phyloP scores from a whole-genome alignment of 805 yeast genomes.

The Candida schatavii region DNA sequence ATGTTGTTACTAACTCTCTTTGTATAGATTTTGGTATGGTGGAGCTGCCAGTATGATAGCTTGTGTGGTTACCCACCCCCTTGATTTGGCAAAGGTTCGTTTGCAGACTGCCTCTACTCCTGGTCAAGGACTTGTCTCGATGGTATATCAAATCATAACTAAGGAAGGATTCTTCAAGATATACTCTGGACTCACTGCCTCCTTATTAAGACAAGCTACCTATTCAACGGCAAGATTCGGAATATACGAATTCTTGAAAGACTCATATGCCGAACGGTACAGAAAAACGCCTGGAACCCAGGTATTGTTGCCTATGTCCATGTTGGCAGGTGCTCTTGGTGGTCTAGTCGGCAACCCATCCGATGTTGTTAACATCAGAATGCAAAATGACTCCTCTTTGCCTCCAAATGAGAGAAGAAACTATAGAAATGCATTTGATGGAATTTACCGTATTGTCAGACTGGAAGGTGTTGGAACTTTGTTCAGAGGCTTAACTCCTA shows the following conservation, averaged over 20 bases:
- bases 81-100: slow-evolving; percentile 84
- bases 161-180: slow-evolving; percentile 66
- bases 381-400: slow-evolving; percentile 82
- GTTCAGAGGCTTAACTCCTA: slow-evolving; percentile 75
- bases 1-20: too few species aligned
- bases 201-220: slow-evolving; percentile 80
- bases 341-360: slow-evolving; percentile 87
- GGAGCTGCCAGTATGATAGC: slow-evolving; percentile 71
- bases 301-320: slow-evolving; percentile 69
- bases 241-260: slow-evolving; percentile 75
- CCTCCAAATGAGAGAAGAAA: slow-evolving; percentile 65
- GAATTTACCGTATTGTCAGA: slow-evolving; percentile 53
- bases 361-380: slow-evolving; percentile 82
- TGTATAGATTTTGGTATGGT: slow-evolving; percentile 62
- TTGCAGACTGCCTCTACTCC: slow-evolving; percentile 73
- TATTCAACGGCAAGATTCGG: slow-evolving; percentile 87
- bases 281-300: slow-evolving; percentile 52
- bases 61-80: slow-evolving; percentile 71
- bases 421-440: slow-evolving; percentile 77
- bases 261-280: slow-evolving; percentile 36
- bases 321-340: slow-evolving; percentile 83
- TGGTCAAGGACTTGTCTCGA: slow-evolving; percentile 59
- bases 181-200: slow-evolving; percentile 83
- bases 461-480: slow-evolving; percentile 62
- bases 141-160: slow-evolving; percentile 58